Evolutionary conservation across 2,329 filamentous ascomycete species (phyloP).

Genomic region (Botrytis tulipae): DNA sequence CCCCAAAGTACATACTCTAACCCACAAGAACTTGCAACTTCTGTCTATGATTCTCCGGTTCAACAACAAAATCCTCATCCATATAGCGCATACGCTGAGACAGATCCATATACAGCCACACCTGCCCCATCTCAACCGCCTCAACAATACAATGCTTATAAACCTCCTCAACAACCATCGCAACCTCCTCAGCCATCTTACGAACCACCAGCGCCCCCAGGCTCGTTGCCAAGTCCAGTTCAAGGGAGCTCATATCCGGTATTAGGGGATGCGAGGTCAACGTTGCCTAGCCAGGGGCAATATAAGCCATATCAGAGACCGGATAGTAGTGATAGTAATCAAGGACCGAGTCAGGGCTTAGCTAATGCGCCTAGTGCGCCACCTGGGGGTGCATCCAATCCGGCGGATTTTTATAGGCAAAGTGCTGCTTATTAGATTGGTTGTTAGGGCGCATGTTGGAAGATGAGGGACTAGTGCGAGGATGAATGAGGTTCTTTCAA

Average conservation of each 20-base stretch:
- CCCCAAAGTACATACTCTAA: slow-evolving; percentile 68
- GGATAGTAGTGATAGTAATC: slow-evolving; percentile 30
- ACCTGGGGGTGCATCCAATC: slow-evolving; percentile 27
- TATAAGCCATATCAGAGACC: slow-evolving; percentile 56
- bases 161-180: slow-evolving; percentile 30
- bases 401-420: slow-evolving; percentile 56
- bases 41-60: slow-evolving; percentile 73
- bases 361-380: slow-evolving; percentile 49
- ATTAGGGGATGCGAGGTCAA: slow-evolving; percentile 48
- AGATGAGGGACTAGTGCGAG: not conserved
- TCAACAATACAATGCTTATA: slow-evolving; percentile 35
- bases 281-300: slow-evolving; percentile 49
- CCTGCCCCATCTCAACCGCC: slow-evolving; percentile 28
- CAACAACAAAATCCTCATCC: slow-evolving; percentile 45
- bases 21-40: slow-evolving; percentile 75
- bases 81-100: slow-evolving; percentile 36
- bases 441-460: not conserved
- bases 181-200: slow-evolving; percentile 28
- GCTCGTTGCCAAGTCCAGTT: slow-evolving; percentile 31
- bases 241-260: slow-evolving; percentile 32
- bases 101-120: slow-evolving; percentile 33
- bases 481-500: not conserved
- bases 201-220: slow-evolving; percentile 36
- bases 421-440: slow-evolving; percentile 37
- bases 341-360: slow-evolving; percentile 24